Evolutionary conservation across 768 basidiomycete genomes (phyloP).

Genomic region (Podaxis rugospora): DNA sequence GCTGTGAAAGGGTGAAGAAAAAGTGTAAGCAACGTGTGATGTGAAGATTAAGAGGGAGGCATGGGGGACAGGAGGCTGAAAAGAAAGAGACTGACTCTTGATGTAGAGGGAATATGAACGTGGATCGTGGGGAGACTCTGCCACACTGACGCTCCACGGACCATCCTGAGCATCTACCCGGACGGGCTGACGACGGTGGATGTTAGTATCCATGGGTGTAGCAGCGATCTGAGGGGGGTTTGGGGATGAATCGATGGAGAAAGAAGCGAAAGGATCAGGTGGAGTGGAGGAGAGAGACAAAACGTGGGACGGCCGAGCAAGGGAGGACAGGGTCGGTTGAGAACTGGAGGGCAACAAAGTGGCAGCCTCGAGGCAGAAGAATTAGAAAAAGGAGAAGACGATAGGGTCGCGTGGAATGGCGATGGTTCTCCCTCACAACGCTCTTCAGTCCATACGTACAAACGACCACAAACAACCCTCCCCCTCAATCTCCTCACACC

Average conservation of each 20-base stretch:
- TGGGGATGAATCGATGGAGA: no score
- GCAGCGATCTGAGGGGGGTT: neutral
- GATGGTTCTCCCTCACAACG: neutral
- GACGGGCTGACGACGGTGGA: constrained; percentile 42
- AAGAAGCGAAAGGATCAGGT: no score
- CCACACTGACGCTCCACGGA: constrained; percentile 85
- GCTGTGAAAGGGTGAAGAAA: constrained; percentile 40
- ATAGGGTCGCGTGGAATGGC: neutral
- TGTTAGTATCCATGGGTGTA: constrained; percentile 28
- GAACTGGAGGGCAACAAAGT: no score
- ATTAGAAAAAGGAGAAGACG: no score
- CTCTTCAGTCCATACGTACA: neutral
- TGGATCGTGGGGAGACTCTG: constrained; percentile 75
- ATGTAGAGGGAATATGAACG: constrained; percentile 79
- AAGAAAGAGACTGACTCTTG: constrained; percentile 66
- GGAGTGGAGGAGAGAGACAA: no score
- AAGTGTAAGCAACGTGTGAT: constrained; percentile 19
- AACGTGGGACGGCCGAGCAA: no score
- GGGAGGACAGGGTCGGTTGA: no score
- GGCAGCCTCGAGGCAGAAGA: no score
- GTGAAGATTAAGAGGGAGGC: neutral
- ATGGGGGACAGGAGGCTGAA: constrained; percentile 8
- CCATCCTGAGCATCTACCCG: constrained; percentile 75
- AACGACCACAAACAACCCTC: neutral
- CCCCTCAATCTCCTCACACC: neutral